These are phyloP conservation scores for Misopates orontium DNA, from an alignment of 257 asterid species.

Conservation along the genomic window DNA sequence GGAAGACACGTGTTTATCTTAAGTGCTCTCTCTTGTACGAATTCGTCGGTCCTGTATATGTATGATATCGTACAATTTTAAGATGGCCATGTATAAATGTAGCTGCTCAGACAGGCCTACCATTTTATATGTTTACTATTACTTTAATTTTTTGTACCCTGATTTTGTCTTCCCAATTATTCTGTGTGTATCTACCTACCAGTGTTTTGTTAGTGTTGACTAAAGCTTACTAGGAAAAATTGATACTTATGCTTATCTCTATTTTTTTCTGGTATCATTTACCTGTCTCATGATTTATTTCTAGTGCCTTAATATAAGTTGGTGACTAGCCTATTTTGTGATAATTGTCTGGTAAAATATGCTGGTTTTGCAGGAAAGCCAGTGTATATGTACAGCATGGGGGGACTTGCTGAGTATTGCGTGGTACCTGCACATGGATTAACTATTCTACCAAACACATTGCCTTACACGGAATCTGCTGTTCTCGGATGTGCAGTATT, in stretches of 20 bases:
- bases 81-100: neutral
- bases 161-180: neutral
- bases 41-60: neutral
- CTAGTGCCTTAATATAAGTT: constrained; percentile 4
- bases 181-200: neutral
- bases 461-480: constrained; percentile 95
- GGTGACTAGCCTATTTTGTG: constrained; percentile 21
- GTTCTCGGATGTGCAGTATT: constrained; percentile 95
- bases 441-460: constrained; percentile 66
- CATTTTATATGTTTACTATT: constrained; percentile 13
- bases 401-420: constrained; percentile 97
- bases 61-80: neutral
- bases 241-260: neutral
- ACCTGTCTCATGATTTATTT: constrained; percentile 2
- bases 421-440: constrained; percentile 95
- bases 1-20: neutral
- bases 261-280: constrained; percentile 1
- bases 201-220: neutral
- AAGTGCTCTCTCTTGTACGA: no score
- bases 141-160: neutral
- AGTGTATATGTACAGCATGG: constrained; percentile 98
- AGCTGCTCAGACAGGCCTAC: neutral
- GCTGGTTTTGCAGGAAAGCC: constrained; percentile 75
- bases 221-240: neutral
- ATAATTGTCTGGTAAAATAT: constrained; percentile 25